Base-by-base conservation (phyloP, 1,139 yeast species). In the Maudiozyma humilis region DNA sequence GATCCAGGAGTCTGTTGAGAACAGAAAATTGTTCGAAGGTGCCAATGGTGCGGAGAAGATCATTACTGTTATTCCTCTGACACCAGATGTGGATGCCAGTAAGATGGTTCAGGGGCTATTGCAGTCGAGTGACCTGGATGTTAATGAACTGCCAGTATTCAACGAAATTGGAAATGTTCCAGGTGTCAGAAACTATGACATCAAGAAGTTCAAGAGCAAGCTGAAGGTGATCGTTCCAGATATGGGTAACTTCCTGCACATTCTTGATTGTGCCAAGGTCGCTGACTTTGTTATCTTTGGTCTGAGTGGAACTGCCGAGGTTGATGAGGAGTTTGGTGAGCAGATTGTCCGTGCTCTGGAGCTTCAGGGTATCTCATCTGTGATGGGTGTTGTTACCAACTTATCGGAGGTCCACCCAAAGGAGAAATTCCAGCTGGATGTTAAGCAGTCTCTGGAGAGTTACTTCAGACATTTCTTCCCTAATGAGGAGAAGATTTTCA, bases 401-500 rank as follows among this genome's bases (percentile, higher is more conserved):
- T 63, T 87, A 35, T 65, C 79, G 2, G 51, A 59, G 6, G 74
- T 79, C 0, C 82, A 81, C 51, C 84, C 84, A 25, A 83, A 82
- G 63, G 78, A 75, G 55, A 87, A 87, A 59, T 76, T 82, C 53
- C 96, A 86, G 62, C 64, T 73, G 46, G 95, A 85, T 55, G 75
- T 87, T 25, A 76, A 84, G 57, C 84, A 78, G 59, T 88, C 97
- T 3, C 71, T 93, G 53, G 76, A 80, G 44, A 83, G 95, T 44
- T 89, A 75, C 65, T 87, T 87, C 66, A 72, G 71, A 47, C 96
- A 91, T 69, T 93, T 91, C 68, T 93, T 91, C 71, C 96, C 97
- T 7, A 75, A 76, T 32, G 83, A 79, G 52, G 95, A 86, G 33
- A 83, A 81, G 62, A 68, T 91, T 27, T 89, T 70, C 65, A 79